phyloP scores from a whole-genome alignment of 768 basidiomycete genomes.

The Exidia glandulosa region DNA sequence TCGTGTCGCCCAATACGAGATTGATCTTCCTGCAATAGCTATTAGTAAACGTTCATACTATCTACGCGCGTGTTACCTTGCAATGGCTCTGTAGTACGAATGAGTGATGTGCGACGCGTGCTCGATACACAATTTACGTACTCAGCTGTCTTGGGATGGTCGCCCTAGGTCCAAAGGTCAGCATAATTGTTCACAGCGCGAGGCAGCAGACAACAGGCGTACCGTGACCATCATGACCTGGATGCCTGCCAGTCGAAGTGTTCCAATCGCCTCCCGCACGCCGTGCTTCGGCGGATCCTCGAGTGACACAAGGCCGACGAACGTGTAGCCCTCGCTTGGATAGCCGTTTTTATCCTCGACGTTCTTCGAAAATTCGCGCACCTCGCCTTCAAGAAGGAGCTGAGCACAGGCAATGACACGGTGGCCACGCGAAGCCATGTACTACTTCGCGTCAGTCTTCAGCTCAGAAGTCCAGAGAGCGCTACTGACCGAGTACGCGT shows the following conservation, averaged over 20 bases:
- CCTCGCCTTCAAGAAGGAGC: conserved; percentile 36
- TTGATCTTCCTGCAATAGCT: conserved; percentile 62
- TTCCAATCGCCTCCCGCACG: conserved; percentile 61
- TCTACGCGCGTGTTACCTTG: conserved; percentile 14
- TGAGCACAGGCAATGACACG: conserved; percentile 68
- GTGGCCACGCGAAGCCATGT: conserved; percentile 69
- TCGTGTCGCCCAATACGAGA: conserved; percentile 51
- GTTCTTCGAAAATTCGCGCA: conserved; percentile 38
- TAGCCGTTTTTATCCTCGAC: conserved; percentile 27
- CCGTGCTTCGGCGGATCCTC: conserved; percentile 66
- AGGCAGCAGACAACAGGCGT: too few relatives aligned
- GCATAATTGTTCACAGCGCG: too few relatives aligned
- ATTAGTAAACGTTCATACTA: too few relatives aligned
- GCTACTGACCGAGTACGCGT: conserved; percentile 46
- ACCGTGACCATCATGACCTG: conserved; percentile 72
- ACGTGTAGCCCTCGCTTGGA: conserved; percentile 47
- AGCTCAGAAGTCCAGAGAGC: not conserved
- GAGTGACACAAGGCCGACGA: conserved; percentile 53
- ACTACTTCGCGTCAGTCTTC: conserved; percentile 30
- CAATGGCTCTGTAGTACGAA: conserved; percentile 33
- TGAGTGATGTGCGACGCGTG: not conserved
- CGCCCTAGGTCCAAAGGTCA: too few relatives aligned
- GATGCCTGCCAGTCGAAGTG: conserved; percentile 58
- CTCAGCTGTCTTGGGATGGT: conserved; percentile 65
- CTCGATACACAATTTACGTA: not conserved